Evolutionary conservation across 441 rosid species (phyloP).

Genomic region (Euphorbia celastroides): DNA sequence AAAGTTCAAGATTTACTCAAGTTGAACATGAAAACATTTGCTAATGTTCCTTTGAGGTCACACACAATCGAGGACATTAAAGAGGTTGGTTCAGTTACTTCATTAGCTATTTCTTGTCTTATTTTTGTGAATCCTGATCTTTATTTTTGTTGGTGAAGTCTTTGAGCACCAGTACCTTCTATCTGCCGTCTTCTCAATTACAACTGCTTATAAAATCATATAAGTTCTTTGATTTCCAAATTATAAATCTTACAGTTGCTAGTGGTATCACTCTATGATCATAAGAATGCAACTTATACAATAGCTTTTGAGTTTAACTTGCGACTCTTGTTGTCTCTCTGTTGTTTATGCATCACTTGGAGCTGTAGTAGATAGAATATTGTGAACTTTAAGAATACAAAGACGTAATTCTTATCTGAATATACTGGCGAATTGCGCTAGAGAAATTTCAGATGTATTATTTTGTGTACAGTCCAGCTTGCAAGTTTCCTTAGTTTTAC

Average conservation of each 20-base stretch:
- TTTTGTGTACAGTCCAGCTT: not conserved
- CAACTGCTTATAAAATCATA: not conserved
- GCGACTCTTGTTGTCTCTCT: not conserved
- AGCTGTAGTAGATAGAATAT: not conserved
- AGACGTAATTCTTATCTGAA: not conserved
- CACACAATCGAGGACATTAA: constrained; percentile 67
- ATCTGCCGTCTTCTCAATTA: no score
- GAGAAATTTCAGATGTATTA: not conserved
- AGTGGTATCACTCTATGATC: not conserved
- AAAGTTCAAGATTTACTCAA: constrained; percentile 63
- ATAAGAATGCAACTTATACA: not conserved
- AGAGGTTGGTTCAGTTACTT: constrained; percentile 63
- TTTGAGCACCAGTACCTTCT: no score
- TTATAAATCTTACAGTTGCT: not conserved
- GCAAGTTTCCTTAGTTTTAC: no score
- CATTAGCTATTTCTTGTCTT: not conserved
- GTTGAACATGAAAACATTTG: constrained; percentile 63
- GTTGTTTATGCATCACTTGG: not conserved
- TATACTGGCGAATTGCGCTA: not conserved
- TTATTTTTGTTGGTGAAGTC: not conserved
- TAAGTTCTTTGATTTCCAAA: not conserved
- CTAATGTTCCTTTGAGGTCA: constrained; percentile 55
- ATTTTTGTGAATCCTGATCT: not conserved
- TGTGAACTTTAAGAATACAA: not conserved
- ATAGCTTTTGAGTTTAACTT: not conserved